Base-by-base conservation (phyloP, 106 monocot species). In the Phalaenopsis equestris region DNA sequence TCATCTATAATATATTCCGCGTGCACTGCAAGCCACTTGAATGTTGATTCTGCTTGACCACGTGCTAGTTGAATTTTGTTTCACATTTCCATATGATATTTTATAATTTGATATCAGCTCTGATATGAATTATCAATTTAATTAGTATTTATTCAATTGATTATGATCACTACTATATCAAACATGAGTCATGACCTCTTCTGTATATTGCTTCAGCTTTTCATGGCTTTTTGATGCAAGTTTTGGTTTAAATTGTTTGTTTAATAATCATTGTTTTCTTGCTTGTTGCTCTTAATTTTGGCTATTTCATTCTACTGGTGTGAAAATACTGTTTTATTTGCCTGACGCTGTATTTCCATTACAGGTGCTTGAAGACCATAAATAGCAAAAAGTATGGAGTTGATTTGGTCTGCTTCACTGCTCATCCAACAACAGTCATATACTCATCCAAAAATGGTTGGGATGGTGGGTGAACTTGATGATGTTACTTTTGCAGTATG, bases 381-480 rank as follows among this genome's bases (percentile, higher is more conserved):
- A 99, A 99, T 85, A 99, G 99, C 86, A 99, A 99, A 87, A 99
- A 99, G 68, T 99, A 99, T 86, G 99, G 99, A 52, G 99, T 99
- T 82, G 99, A 99, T 83, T 86, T 99, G 30, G 99, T 99, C 16
- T 83, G 88, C 81, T 99, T 99, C 82, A 99, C 99, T 79, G 87
- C 87, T 83, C 89, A 95, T 85, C 95, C 99, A 42, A 86, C 90
- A 78, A 87, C 91, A 80, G 99, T 99, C 68, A 90, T 99, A 86
- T 95, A 95, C 87, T 95, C 95, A 64, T 99, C 95, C 12, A 99
- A 93, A 90, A 99, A 99, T 88, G 99, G 99, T 17, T 99, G 99
- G 99, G 99, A 99, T 91, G 99, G 99, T 99, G 86, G 77, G 92
- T 75, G 14, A 67, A 42, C 38, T 38, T 46, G 7, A 83, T 16